Conservation (phyloP, 768 basidiomycete genomes). For the Rhodotorula taiwanensis region DNA sequence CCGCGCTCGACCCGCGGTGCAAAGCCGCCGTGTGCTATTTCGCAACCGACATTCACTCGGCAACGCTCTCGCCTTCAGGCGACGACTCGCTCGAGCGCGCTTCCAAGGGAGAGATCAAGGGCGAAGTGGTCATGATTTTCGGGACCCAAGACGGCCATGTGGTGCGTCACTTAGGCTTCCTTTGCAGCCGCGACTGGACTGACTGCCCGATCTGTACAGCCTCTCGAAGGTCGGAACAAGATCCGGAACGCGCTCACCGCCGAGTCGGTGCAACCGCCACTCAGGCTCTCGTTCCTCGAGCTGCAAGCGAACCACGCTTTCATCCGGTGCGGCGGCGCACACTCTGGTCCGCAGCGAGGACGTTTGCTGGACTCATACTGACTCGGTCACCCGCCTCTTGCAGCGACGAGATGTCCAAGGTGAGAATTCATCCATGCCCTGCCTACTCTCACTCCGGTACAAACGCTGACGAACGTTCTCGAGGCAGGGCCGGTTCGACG, state of each 20-base stretch:
- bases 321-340: slow-evolving; percentile 52
- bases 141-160: slow-evolving; percentile 69
- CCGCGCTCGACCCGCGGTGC: slow-evolving; percentile 78
- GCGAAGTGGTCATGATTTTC: slow-evolving; percentile 78
- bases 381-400: not conserved
- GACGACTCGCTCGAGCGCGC: slow-evolving; percentile 76
- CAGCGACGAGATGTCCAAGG: slow-evolving; percentile 33
- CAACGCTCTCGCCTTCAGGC: slow-evolving; percentile 69
- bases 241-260: slow-evolving; percentile 64
- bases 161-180: slow-evolving; percentile 5
- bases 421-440: too few relatives aligned
- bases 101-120: slow-evolving; percentile 62
- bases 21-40: slow-evolving; percentile 87
- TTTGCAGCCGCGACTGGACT: not conserved
- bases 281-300: slow-evolving; percentile 65
- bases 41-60: slow-evolving; percentile 74
- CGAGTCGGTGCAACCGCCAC: slow-evolving; percentile 7
- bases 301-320: slow-evolving; percentile 97
- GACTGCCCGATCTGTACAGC: slow-evolving; percentile 39
- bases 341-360: too few relatives aligned
- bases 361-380: not conserved
- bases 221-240: slow-evolving; percentile 73
- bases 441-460: too few relatives aligned
- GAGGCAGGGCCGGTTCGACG: slow-evolving; percentile 90
- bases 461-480: too few relatives aligned